Evolutionary conservation across 768 basidiomycete genomes (phyloP).

Genomic region (Suillus variegatus): DNA sequence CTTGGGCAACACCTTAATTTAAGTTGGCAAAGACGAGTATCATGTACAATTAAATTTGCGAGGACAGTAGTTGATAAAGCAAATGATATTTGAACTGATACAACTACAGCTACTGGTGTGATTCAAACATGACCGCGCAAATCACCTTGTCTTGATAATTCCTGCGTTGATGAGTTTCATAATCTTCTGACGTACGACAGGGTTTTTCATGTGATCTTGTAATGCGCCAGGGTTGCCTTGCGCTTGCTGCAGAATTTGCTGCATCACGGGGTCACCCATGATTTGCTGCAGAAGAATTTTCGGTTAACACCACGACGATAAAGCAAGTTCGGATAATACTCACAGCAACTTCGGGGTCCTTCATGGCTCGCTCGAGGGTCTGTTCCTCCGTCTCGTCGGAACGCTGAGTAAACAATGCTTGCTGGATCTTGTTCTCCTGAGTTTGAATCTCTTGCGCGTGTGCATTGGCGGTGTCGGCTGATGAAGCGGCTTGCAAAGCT

Average conservation of each 20-base stretch:
- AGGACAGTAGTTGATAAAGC: background rate
- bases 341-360: constrained; percentile 94
- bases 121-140: background rate
- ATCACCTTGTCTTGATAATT: constrained; percentile 84
- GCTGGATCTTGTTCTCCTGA: constrained; percentile 78
- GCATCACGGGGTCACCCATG: constrained; percentile 92
- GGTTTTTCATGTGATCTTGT: constrained; percentile 97
- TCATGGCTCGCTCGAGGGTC: constrained; percentile 91
- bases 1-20: constrained; percentile 57
- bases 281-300: constrained; percentile 52
- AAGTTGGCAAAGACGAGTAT: background rate
- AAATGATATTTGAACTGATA: background rate
- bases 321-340: constrained; percentile 30
- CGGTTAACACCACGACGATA: constrained; percentile 8
- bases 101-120: constrained; percentile 1
- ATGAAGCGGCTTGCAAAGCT: constrained; percentile 73
- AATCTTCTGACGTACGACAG: constrained; percentile 76
- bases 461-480: constrained; percentile 78
- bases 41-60: background rate
- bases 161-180: constrained; percentile 90
- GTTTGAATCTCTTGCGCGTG: constrained; percentile 82
- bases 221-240: constrained; percentile 86
- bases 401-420: constrained; percentile 77
- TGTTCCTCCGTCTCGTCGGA: constrained; percentile 89
- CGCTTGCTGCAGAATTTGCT: constrained; percentile 92